Evolutionary conservation across 2,329 filamentous ascomycete species (phyloP), one percentile per base, ranked within the genome.

Genomic region (Pestalotiopsis sp.): DNA sequence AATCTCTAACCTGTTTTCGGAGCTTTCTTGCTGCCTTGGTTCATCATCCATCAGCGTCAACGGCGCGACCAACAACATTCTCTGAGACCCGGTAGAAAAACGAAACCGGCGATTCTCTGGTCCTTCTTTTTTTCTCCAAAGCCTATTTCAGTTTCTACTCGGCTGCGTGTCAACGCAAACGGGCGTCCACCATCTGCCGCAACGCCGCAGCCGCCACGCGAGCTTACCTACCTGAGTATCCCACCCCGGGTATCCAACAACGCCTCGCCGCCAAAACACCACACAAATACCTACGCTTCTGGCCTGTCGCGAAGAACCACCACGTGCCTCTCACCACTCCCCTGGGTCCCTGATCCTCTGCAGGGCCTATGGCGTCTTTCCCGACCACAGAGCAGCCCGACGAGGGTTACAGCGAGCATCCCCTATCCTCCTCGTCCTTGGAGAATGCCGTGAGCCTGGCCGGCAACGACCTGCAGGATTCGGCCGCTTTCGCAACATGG

Each of bases 351-450:
- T 20, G 17, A 20, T 52, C 14, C 17, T 52, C 31, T 2, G 17
- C 36, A 12, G 64, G 57, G 20, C 23, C 38, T 12, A 84, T 86
- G 82, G 82, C 85, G 74, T 75, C 81, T 60, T 83, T 84, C 70
- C 79, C 87, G 39, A 85, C 87, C 72, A 84, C 79, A 17, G 84
- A 86, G 69, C 84, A 90, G 78, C 87, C 94, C 69, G 93, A 97
- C 82, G 94, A 97, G 82, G 94, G 94, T 75, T 97, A 96, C 79
- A 95, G 93, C 5, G 93, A 96, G 78, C 93, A 95, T 73, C 87
- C 87, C 69, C 80, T 90, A 65, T 86, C 85, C 72, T 80, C 84
- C 12, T 77, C 79, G 66, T 77, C 79, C 65, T 69, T 73, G 74
- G 59, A 76, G 73, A 73, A 76, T 73, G 73, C 74, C 74, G 67